These are phyloP conservation scores for Colletotrichum acutatum DNA, from an alignment of 2,329 filamentous ascomycete species.

Conservation along the genomic window DNA sequence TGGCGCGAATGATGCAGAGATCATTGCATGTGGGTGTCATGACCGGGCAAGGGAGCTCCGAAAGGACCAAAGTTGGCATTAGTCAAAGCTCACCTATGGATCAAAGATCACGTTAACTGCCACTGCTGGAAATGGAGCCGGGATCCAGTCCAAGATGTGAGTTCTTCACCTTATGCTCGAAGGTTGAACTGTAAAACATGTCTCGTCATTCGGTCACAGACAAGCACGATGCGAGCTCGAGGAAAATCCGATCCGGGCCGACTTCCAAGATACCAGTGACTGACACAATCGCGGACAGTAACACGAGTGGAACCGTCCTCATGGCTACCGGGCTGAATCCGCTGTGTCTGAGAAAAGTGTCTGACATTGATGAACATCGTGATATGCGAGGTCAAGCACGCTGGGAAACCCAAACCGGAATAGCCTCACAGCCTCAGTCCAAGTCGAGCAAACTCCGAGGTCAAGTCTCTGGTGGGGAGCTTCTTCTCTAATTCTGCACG, in stretches of 20 bases:
- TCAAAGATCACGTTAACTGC: background rate
- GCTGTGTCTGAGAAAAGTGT: background rate
- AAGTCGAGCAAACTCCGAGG: background rate
- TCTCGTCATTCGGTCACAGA: slow-evolving; percentile 7
- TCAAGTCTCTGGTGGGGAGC: background rate
- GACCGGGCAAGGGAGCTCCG: background rate
- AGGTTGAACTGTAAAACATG: background rate
- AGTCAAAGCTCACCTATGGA: too few species aligned
- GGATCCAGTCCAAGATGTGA: background rate
- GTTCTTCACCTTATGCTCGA: background rate
- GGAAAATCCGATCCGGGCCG: background rate
- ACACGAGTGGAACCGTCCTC: slow-evolving; percentile 1
- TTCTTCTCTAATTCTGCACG: background rate
- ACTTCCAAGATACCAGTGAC: slow-evolving; percentile 1
- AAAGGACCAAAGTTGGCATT: background rate
- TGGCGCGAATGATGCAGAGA: background rate
- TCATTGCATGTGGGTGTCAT: background rate
- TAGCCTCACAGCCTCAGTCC: background rate
- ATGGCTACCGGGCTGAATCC: background rate
- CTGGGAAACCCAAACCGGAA: background rate
- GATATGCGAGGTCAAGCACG: background rate
- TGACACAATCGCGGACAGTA: background rate
- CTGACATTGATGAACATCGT: background rate
- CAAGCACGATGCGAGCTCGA: background rate
- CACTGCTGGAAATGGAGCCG: background rate